Evolutionary conservation across 306 rosid species (phyloP).

Genomic region (Cyclanthera cordifolia): DNA sequence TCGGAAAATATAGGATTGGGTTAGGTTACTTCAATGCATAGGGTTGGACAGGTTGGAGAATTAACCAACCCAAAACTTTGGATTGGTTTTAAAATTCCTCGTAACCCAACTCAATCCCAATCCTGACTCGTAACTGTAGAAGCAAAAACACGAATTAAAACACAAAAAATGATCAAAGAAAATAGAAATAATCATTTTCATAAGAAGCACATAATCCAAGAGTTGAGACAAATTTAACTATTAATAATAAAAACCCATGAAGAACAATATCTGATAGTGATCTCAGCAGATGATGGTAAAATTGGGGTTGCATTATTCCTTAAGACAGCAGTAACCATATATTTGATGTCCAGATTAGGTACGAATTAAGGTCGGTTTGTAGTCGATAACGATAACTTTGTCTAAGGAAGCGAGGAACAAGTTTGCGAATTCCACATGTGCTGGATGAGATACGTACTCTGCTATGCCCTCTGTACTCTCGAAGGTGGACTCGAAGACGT

Average conservation of each 20-base stretch:
- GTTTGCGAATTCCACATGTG: conserved; percentile 58
- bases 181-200: neutral
- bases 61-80: no score
- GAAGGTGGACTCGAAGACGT: conserved; percentile 72
- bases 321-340: neutral
- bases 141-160: neutral
- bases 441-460: conserved; percentile 62
- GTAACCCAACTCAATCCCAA: no score
- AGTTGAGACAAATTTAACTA: neutral
- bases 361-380: conserved; percentile 36
- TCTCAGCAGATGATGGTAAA: neutral
- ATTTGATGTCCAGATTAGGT: neutral
- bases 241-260: no score
- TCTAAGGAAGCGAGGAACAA: conserved; percentile 38
- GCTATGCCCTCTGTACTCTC: conserved; percentile 66
- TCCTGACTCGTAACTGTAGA: no score
- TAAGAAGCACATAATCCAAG: neutral
- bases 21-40: no score
- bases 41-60: no score
- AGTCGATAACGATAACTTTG: conserved; percentile 49
- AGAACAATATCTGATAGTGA: neutral
- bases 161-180: neutral
- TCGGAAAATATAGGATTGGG: no score
- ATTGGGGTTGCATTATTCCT: neutral
- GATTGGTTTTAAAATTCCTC: no score